Evolutionary conservation across 2,329 filamentous ascomycete genomes (phyloP), one percentile per base, ranked within the genome.

Genomic region (Colletotrichum karsti): DNA sequence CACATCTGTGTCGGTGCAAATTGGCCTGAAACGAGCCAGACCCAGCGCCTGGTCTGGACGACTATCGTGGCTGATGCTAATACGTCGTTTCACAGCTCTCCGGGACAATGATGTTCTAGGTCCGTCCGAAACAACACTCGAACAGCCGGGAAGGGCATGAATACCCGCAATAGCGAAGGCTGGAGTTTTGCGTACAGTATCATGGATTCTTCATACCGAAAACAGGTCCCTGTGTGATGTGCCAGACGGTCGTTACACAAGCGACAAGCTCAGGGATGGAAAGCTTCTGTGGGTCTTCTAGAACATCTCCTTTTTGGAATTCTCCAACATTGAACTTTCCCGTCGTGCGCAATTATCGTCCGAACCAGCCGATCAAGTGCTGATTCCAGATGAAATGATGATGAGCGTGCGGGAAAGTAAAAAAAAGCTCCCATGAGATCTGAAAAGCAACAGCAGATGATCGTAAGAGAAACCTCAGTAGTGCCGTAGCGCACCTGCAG

Each of bases 61-160:
- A 26, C 18, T 26, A 42, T 20, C n/a, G 22, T 53, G 50, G 48
- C 30, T 42, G 46, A 22, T n/a, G 30, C 18, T 20, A n/a, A 24
- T 15, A 41, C 53, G 24, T n/a, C 35, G 59, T 57, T 63, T 48
- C 64, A 64, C 54, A 51, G 37, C 53, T 8, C 46, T 58, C 18
- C 12, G 53, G 35, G 37, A 33, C 53, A 42, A 48, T 39, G 30
- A 58, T 35, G 46, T 46, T 58, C 35, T 58, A 33, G 59, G 41
- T 20, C 50, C 42, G 64, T 54, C 60, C 51, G 60, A 67, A 58
- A 64, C 64, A 54, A 64, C 26, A 53, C 63, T 58, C 60, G 59
- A 67, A 67, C 53, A 58, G 42, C 63, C 51, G 53, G 50, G 54
- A 30, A 28, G 37, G 18, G 15, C n/a, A 35, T 58, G 28, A 18